Evolutionary conservation across 1,284 basidiomycete genomes (phyloP).

Genomic region (Ustilago curta): DNA sequence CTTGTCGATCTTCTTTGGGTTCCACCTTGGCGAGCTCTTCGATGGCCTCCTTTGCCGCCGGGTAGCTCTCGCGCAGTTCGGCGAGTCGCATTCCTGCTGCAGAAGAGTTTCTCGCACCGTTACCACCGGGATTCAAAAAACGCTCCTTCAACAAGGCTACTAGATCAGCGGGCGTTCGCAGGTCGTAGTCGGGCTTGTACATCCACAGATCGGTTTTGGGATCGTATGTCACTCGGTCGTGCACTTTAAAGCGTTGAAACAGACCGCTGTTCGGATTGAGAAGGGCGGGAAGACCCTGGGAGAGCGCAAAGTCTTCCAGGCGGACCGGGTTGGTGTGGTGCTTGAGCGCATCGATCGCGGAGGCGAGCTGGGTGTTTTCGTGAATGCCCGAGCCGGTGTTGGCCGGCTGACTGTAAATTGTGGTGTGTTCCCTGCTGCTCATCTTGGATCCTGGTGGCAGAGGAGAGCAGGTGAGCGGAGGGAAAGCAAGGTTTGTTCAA

Average conservation of each 20-base stretch:
- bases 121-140: constrained; percentile 52
- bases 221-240: constrained; percentile 83
- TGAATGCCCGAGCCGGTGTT: constrained; percentile 84
- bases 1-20: constrained; percentile 81
- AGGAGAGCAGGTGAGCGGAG: not conserved
- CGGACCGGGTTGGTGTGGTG: constrained; percentile 80
- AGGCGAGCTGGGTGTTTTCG: constrained; percentile 86
- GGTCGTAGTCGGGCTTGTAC: constrained; percentile 86
- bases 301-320: constrained; percentile 83
- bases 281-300: constrained; percentile 76
- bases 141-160: constrained; percentile 77
- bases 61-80: constrained; percentile 87
- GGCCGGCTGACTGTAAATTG: constrained; percentile 83
- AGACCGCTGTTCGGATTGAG: constrained; percentile 79
- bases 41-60: constrained; percentile 74
- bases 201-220: constrained; percentile 85
- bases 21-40: constrained; percentile 60
- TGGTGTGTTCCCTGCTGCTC: constrained; percentile 30
- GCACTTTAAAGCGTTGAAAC: constrained; percentile 81
- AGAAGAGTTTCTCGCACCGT: constrained; percentile 36
- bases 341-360: constrained; percentile 84
- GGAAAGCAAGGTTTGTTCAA: not conserved
- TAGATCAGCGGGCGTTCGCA: constrained; percentile 83
- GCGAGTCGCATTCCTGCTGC: constrained; percentile 80
- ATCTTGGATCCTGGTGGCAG: constrained; percentile 3